Evolutionary conservation across 2,329 filamentous ascomycete species (phyloP), one percentile per base, ranked within the genome.

Genomic region (Botrytis aclada): DNA sequence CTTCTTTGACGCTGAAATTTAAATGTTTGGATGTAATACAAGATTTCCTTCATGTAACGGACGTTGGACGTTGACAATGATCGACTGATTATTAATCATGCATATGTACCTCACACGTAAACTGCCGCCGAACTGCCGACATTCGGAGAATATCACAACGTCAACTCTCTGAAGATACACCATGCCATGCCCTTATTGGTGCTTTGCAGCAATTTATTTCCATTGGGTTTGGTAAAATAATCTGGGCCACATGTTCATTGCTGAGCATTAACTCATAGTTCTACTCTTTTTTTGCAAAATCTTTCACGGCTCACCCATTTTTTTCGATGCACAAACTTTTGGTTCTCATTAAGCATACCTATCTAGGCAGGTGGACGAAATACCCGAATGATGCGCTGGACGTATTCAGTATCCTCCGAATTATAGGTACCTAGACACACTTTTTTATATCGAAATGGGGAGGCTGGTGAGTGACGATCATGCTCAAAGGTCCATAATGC

Each of bases 51-150:
- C 25, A 25, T 25, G 18, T 43, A 41, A 37, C 14, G 20, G 65
- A 56, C 34, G 12, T 67, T 25, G 14, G 51, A 56, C 51, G 51
- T 56, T 54, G 43, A 41, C 0, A 14, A 39, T 41, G n/a, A 41
- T 32, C 9, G 37, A 41, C 25, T 25, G 65, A 56, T 67, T 67
- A 67, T 41, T 67, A 67, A 67, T 56, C 65, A 39, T 56, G 51
- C 51, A 56, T 56, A n/a, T n/a, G n/a, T n/a, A 56, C 29, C 51
- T 29, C 5, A 51, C 3, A 51, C 3, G 3, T 29, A 18, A 43
- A 63, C 61, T 43, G n/a, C n/a, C 61, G 16, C 14, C 25, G 14
- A 43, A 66, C 22, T 51, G 45, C 45, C 32, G 64, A 66, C n/a
- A 18, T 29, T 34, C 18, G 34, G 4, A 22, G 51, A 67, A 67